Percentiles rank a stretch among this genome's conserved stretches.
Evolutionary conservation across 441 rosid genomes (phyloP).

Genomic region (Pelargonium cotyledonis): DNA sequence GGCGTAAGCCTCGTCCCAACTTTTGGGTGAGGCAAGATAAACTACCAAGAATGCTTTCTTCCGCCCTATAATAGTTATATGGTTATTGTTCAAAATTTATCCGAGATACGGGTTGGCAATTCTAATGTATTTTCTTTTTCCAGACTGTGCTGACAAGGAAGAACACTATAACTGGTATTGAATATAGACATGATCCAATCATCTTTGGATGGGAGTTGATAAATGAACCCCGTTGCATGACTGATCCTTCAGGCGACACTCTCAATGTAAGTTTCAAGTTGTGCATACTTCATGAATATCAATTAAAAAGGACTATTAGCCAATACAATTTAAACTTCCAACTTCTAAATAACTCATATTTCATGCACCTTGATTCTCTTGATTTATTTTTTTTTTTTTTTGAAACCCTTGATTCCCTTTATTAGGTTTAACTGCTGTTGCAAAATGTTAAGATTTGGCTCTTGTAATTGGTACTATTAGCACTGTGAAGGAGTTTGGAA

Average conservation of each 20-base stretch:
- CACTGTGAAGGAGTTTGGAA: too few relatives aligned
- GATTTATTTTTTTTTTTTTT: too few relatives aligned
- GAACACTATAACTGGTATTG: constrained; percentile 76
- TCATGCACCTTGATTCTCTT: not conserved
- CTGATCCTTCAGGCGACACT: constrained; percentile 85
- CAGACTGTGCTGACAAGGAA: constrained; percentile 74
- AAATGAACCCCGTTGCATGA: constrained; percentile 86
- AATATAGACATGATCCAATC: constrained; percentile 86
- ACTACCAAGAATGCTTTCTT: not conserved
- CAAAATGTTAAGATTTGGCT: not conserved
- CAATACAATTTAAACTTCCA: not conserved
- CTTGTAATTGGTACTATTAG: not conserved
- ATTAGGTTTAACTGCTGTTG: not conserved
- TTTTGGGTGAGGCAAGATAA: not conserved
- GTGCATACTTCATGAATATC: not conserved
- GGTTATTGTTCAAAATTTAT: not conserved
- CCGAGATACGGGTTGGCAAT: not conserved
- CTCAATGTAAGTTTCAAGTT: constrained; percentile 60
- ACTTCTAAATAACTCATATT: not conserved
- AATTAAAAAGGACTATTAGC: not conserved
- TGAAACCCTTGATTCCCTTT: too few relatives aligned
- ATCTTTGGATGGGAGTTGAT: constrained; percentile 96
- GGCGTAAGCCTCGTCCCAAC: not conserved
- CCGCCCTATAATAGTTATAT: not conserved
- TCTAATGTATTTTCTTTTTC: not conserved